These are phyloP conservation scores for Usnea hakonensis DNA, from an alignment of 495 filamentous ascomycete genomes.

Conservation along the genomic window DNA sequence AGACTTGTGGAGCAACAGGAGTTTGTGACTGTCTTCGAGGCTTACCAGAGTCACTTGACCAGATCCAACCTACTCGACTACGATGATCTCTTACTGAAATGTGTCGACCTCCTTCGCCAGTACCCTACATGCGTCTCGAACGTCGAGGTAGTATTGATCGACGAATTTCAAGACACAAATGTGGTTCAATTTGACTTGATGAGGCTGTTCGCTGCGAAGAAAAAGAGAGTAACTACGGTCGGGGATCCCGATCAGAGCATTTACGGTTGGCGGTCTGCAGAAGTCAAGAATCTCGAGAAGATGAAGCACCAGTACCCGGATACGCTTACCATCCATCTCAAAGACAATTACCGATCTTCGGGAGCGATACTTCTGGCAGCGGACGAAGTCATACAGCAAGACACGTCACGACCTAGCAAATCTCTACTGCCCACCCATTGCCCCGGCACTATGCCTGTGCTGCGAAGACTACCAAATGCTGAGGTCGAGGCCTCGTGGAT, in stretches of 20 bases:
- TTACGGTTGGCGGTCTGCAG: conserved; percentile 94
- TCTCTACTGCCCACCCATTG: conserved; percentile 71
- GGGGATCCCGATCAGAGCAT: conserved; percentile 98
- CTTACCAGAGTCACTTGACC: conserved; percentile 69
- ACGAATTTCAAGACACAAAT: conserved; percentile 99
- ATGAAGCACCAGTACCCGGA: conserved; percentile 70
- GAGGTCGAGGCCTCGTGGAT: conserved; percentile 80
- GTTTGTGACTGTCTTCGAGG: conserved; percentile 63
- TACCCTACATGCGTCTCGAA: conserved; percentile 84
- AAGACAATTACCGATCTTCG: conserved; percentile 93
- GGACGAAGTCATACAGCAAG: conserved; percentile 85
- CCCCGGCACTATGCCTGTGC: conserved; percentile 72
- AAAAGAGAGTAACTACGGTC: conserved; percentile 79
- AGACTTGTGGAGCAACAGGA: conserved; percentile 60
- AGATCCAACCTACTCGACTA: conserved; percentile 85
- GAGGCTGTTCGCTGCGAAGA: conserved; percentile 70
- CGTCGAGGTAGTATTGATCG: conserved; percentile 85
- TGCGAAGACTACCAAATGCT: conserved; percentile 68
- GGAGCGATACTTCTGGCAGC: conserved; percentile 79
- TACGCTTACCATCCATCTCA: conserved; percentile 75
- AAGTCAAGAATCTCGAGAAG: conserved; percentile 78
- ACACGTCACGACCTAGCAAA: conserved; percentile 70
- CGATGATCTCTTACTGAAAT: conserved; percentile 84
- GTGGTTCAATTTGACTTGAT: conserved; percentile 91
- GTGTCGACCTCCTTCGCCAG: conserved; percentile 67